phyloP scores from a whole-genome alignment of 257 asterid genomes.

The Agastache rugosa region DNA sequence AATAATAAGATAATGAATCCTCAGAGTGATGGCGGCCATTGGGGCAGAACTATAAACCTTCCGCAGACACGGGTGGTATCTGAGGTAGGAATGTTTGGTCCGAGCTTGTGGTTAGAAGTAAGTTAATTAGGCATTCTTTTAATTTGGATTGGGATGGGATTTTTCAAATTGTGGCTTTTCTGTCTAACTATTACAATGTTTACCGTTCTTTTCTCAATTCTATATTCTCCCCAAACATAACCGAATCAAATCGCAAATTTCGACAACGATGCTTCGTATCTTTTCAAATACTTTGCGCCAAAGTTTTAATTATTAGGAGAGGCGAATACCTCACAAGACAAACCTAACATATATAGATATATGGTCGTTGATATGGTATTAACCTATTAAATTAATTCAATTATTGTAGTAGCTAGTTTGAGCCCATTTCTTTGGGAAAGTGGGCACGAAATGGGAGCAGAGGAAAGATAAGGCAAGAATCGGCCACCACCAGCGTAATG shows the following conservation, averaged over 20 bases:
- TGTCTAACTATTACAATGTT: not conserved
- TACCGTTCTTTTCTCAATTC: not conserved
- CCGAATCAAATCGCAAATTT: not conserved
- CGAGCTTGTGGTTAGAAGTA: slow-evolving; percentile 35
- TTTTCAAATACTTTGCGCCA: not conserved
- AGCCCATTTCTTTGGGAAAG: not conserved
- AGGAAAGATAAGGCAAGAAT: slow-evolving; percentile 24
- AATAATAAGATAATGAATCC: not conserved
- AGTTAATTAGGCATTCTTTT: slow-evolving; percentile 43
- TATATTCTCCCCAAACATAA: not conserved
- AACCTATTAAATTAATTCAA: slow-evolving; percentile 11
- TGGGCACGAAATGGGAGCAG: not conserved
- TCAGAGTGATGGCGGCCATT: slow-evolving; percentile 15
- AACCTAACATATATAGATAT: not conserved
- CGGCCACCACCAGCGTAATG: not conserved
- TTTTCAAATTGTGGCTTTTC: not conserved
- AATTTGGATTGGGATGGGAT: not conserved
- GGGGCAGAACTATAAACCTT: slow-evolving; percentile 24
- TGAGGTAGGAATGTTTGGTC: slow-evolving; percentile 57
- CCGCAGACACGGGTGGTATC: slow-evolving; percentile 35
- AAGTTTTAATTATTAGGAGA: not conserved
- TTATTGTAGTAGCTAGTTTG: not conserved
- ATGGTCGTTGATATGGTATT: not conserved
- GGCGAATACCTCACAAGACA: not conserved
- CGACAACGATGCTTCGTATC: not conserved